Base-by-base conservation (phyloP, 2,329 filamentous ascomycete genomes). In the Trichoderma sp. region DNA sequence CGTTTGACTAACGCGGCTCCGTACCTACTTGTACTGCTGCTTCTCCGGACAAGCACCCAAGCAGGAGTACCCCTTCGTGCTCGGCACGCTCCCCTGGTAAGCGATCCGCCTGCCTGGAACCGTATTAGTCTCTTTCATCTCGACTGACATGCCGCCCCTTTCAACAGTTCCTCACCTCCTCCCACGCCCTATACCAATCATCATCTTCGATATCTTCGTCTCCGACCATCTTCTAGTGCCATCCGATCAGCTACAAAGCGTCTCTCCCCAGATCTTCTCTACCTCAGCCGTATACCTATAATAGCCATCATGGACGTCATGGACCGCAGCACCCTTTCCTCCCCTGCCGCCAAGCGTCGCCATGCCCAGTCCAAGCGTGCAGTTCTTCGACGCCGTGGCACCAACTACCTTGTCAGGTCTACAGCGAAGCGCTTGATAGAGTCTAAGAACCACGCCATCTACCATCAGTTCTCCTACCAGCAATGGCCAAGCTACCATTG, bases 401-500 rank as follows among this genome's bases (percentile, higher is more conserved):
- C 68, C 59, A 74, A 73, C 59, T 71, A 76, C 63, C 68, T 74
- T 34, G 67, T 76, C 63, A 75, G 75, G 62, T 72, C 71, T 52
- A 71, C 71, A 5, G 63, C 63, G 50, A 65, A 66, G 43, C 66
- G 66, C 45, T 26, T 67, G 50, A 52, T 55, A 26, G 56, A 67
- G 45, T 62, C 50, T 7, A 57, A 48, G n/a, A 45, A 62, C 39
- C 51, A 52, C 2, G 57, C 50, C 43, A 59, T 57, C 66, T 59
- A 57, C n/a, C 52, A 66, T n/a, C 44, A 66, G 34, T 50, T 61
- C 24, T 59, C 55, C 57, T 64, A 51, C 55, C 45, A 64, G 47
- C n/a, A 58, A 5, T 4, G 3, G 15, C 24, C 44, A n/a, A 26
- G 39, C 24, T 43, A 39, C 30, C 55, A 48, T 7, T 54, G 39